Evolutionary conservation across 2,329 filamentous ascomycete species (phyloP), one percentile per base, ranked within the genome.

Genomic region (Arachnopeziza araneosa): DNA sequence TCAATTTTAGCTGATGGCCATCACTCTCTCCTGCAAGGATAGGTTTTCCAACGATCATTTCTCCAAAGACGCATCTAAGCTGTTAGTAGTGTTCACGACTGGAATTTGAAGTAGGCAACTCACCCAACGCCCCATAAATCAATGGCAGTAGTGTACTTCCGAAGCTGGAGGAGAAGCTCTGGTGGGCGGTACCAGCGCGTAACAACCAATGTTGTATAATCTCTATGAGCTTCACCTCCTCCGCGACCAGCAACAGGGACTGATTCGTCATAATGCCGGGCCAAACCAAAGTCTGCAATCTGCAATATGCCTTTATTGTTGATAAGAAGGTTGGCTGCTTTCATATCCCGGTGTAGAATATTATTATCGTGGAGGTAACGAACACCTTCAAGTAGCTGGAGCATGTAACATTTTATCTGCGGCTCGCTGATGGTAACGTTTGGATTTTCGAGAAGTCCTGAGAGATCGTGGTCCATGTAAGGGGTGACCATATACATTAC

Each of bases 381-480:
- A 48, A 97, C 80, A 2, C 95, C 95, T 71, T 96, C 88, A 55
- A 99, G 83, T 30, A 99, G 82, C 74, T 99, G 95, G 61, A 95
- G 79, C 84, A 99, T 87, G 75, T 99, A 99, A 78, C 95, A 99
- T 75, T 99, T 99, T 75, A 98, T 96, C 73, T 98, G 93, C 4
- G 91, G 83, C 70, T 93, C 88, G 54, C 89, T 90, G 70, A 99
- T 93, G 50, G 84, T 83, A 49, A 99, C 93, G 7, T 88, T 86
- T 10, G 93, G 93, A 69, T 99, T 99, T 74, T 98, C 95, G 69
- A 99, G 86, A 30, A 99, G 84, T 52, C 95, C 95, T 9, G 93
- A 96, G n/a, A 99, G 83, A 76, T 99, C 95, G 76, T 99, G 95
- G 69, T 98, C 93, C 92, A 98, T 97, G 75, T 99, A 99, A 7